These are phyloP conservation scores for Pythium utonaiense DNA, from an alignment of 352 stramenopile genomes.

Conservation along the genomic window DNA sequence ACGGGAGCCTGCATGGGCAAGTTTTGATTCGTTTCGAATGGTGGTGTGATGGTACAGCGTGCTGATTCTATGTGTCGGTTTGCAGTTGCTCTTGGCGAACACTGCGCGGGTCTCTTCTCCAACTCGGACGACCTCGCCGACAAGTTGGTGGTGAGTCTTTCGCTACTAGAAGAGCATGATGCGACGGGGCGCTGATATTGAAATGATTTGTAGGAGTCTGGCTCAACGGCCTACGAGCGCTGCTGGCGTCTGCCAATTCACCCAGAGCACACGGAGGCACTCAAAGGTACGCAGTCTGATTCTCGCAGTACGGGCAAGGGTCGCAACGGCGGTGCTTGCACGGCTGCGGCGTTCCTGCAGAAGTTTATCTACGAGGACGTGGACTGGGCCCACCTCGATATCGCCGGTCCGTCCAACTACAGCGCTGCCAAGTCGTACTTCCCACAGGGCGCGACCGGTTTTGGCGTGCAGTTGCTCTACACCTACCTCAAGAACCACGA, in stretches of 20 bases:
- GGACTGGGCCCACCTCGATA: slow-evolving; percentile 89
- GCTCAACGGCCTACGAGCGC: slow-evolving; percentile 67
- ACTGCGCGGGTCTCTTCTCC: slow-evolving; percentile 90
- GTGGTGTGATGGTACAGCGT: not conserved
- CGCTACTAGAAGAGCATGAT: not conserved
- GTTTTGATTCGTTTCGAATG: not conserved
- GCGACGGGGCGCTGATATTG: not conserved
- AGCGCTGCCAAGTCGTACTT: slow-evolving; percentile 81
- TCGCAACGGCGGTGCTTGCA: slow-evolving; percentile 79
- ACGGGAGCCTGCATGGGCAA: slow-evolving; percentile 87
- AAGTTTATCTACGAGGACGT: slow-evolving; percentile 87
- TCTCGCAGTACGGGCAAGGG: slow-evolving; percentile 74
- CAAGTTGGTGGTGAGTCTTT: slow-evolving; percentile 45
- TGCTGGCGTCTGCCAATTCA: slow-evolving; percentile 89
- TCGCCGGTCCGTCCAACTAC: slow-evolving; percentile 85
- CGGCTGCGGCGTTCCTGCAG: slow-evolving; percentile 85
- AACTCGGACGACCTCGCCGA: slow-evolving; percentile 87
- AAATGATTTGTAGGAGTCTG: slow-evolving; percentile 32
- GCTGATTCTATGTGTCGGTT: not conserved
- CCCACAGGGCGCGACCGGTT: slow-evolving; percentile 81
- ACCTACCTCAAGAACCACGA: slow-evolving; percentile 81
- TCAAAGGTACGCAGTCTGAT: slow-evolving; percentile 81
- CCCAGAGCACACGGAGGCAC: slow-evolving; percentile 72
- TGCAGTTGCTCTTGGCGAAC: slow-evolving; percentile 80
- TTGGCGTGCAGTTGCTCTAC: slow-evolving; percentile 86